A percentile compares a stretch with the other conserved stretches of the same genome.
Conservation (phyloP, 2,329 filamentous ascomycete genomes). For the Drechslera avenae region DNA sequence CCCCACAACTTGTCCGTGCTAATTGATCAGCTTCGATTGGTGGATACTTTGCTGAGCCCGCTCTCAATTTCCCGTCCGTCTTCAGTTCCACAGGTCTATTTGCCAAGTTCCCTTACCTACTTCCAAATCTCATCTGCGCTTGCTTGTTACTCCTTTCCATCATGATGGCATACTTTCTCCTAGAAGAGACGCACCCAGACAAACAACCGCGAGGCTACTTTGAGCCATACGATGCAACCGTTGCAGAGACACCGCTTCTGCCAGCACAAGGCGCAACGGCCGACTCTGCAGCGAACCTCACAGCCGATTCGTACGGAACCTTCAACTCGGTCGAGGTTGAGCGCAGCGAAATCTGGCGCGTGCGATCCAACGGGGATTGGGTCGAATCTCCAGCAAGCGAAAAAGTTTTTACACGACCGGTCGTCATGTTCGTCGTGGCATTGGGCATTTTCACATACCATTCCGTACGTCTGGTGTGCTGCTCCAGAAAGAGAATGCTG, state of each 20-base stretch:
- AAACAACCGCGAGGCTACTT: conserved; percentile 63
- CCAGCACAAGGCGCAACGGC: conserved; percentile 76
- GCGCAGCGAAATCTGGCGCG: conserved; percentile 59
- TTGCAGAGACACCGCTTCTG: conserved; percentile 74
- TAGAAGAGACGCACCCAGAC: conserved; percentile 89
- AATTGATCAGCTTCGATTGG: conserved; percentile 70
- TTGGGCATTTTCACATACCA: conserved; percentile 92
- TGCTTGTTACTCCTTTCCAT: conserved; percentile 78
- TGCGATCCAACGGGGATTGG: conserved; percentile 55
- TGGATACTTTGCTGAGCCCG: conserved; percentile 81
- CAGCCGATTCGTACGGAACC: conserved; percentile 80
- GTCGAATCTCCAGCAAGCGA: conserved; percentile 42
- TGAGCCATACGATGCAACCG: conserved; percentile 47
- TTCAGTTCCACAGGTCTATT: conserved; percentile 75
- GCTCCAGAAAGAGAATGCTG: neutral
- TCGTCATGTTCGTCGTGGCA: conserved; percentile 78
- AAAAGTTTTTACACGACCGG: conserved; percentile 64
- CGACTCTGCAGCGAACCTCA: conserved; percentile 72
- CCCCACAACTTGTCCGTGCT: conserved; percentile 15
- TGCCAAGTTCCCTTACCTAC: conserved; percentile 78
- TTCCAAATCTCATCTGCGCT: conserved; percentile 88
- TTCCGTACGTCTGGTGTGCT: conserved; percentile 51
- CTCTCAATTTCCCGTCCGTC: conserved; percentile 70
- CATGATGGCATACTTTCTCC: conserved; percentile 75
- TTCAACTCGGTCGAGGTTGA: conserved; percentile 64